A percentile compares a stretch with the other conserved stretches of the same genome.
phyloP scores from a whole-genome alignment of 495 filamentous ascomycete species.

The Neurospora africana region DNA sequence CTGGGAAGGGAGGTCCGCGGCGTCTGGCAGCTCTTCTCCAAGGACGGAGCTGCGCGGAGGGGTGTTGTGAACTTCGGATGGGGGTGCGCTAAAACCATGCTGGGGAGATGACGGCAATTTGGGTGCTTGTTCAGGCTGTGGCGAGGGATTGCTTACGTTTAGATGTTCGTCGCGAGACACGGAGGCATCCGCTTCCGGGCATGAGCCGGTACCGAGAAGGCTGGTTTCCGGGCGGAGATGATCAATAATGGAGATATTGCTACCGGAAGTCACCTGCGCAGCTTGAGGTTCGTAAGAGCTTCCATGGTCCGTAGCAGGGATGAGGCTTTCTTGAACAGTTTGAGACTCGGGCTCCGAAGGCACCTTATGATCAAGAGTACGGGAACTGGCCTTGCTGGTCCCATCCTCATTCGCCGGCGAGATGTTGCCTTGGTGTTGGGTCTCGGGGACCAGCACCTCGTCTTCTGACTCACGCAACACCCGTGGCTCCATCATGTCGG shows the following conservation, averaged over 20 bases:
- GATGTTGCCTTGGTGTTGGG: not conserved
- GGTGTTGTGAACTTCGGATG: not conserved
- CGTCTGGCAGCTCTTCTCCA: not conserved
- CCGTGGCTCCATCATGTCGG: conserved; percentile 36
- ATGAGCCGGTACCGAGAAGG: conserved; percentile 15
- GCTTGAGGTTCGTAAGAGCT: not conserved
- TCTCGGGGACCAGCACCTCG: not conserved
- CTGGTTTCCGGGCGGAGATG: conserved; percentile 18
- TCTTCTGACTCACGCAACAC: conserved; percentile 22
- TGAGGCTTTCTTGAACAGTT: conserved; percentile 8
- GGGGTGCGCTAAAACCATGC: not conserved
- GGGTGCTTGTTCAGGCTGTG: conserved; percentile 17
- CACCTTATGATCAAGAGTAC: conserved; percentile 9
- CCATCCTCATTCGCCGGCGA: not conserved
- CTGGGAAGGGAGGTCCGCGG: not conserved
- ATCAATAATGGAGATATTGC: conserved; percentile 10
- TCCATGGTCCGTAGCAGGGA: conserved; percentile 9
- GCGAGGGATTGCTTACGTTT: conserved; percentile 20
- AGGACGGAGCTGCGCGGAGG: not conserved
- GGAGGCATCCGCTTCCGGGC: conserved; percentile 14
- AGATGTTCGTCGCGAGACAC: conserved; percentile 1
- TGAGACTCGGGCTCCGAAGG: conserved; percentile 2
- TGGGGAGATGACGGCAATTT: not conserved
- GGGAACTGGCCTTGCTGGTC: not conserved
- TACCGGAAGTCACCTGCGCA: not conserved